A percentile compares a stretch with the other conserved stretches of the same genome.
These are phyloP conservation scores for Arctium minus DNA, from an alignment of 129 eudicot genomes.

Conservation along the genomic window DNA sequence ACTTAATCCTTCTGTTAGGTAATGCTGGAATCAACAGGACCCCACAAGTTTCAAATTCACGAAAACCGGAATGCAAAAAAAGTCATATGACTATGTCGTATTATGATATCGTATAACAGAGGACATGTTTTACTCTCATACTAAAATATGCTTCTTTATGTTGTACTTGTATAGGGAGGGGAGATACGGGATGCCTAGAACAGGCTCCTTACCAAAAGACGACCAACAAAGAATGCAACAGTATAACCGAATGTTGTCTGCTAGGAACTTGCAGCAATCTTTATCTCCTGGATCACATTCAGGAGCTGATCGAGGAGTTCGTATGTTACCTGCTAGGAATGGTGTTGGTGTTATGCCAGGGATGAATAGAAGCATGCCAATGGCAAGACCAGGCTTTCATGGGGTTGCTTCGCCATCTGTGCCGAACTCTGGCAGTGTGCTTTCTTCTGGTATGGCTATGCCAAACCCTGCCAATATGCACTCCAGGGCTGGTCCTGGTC, in stretches of 20 bases:
- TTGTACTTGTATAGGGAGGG: conserved; percentile 45
- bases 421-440: conserved; percentile 45
- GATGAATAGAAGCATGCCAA: conserved; percentile 44
- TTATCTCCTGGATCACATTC: conserved; percentile 54
- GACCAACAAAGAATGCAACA: conserved; percentile 76
- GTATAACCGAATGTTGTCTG: conserved; percentile 52
- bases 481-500: conserved; percentile 49
- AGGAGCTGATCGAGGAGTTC: conserved; percentile 53
- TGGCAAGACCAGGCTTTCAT: conserved; percentile 62
- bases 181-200: conserved; percentile 55
- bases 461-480: conserved; percentile 43
- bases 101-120: too few species aligned
- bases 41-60: too few species aligned
- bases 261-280: conserved; percentile 46
- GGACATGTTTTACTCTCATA: background rate
- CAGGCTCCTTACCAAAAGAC: conserved; percentile 53
- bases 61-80: background rate
- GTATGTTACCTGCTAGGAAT: conserved; percentile 52
- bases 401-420: conserved; percentile 55
- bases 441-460: conserved; percentile 19
- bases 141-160: background rate
- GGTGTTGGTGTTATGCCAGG: conserved; percentile 41
- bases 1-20: conserved; percentile 56
- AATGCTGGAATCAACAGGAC: conserved; percentile 1
- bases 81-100: background rate